These are phyloP conservation scores for Fusarium miscanthi DNA, from an alignment of 2,329 filamentous ascomycete genomes.

Conservation along the genomic window DNA sequence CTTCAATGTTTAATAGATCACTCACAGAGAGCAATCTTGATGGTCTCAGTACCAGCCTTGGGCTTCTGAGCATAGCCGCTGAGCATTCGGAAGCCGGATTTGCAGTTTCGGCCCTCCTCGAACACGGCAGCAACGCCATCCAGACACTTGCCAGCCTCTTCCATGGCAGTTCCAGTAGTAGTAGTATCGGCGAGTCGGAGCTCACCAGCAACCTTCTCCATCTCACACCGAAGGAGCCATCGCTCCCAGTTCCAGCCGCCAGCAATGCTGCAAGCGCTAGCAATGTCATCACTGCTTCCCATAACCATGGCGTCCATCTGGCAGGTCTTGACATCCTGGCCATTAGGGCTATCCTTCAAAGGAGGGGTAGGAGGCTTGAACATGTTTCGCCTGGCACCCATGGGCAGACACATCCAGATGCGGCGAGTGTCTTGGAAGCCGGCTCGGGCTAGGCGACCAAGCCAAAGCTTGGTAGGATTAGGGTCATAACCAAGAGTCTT, in stretches of 20 bases:
- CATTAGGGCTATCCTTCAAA: conserved; percentile 52
- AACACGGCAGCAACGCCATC: conserved; percentile 70
- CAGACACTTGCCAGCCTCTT: conserved; percentile 68
- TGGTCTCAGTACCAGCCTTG: conserved; percentile 50
- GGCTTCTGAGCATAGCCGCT: conserved; percentile 75
- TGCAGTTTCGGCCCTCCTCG: conserved; percentile 70
- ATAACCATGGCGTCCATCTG: conserved; percentile 71
- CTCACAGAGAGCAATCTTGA: conserved; percentile 51
- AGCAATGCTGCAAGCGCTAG: conserved; percentile 81
- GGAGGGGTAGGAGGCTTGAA: conserved; percentile 48
- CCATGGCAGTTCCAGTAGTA: conserved; percentile 61
- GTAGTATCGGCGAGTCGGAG: conserved; percentile 65
- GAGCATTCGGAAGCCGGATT: conserved; percentile 70
- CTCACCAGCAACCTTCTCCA: conserved; percentile 81
- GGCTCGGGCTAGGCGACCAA: conserved; percentile 76
- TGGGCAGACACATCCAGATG: conserved; percentile 89
- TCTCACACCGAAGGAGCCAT: conserved; percentile 89
- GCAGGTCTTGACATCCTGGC: conserved; percentile 57
- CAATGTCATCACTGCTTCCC: conserved; percentile 77
- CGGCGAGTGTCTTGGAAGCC: conserved; percentile 86
- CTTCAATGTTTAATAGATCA: conserved; percentile 31
- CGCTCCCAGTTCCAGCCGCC: conserved; percentile 95
- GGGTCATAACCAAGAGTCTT: conserved; percentile 92
- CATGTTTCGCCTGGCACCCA: conserved; percentile 65
- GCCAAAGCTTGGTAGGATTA: conserved; percentile 81